Conservation (phyloP, 2,329 filamentous ascomycete species). For the Tolypocladium ophioglossoides region DNA sequence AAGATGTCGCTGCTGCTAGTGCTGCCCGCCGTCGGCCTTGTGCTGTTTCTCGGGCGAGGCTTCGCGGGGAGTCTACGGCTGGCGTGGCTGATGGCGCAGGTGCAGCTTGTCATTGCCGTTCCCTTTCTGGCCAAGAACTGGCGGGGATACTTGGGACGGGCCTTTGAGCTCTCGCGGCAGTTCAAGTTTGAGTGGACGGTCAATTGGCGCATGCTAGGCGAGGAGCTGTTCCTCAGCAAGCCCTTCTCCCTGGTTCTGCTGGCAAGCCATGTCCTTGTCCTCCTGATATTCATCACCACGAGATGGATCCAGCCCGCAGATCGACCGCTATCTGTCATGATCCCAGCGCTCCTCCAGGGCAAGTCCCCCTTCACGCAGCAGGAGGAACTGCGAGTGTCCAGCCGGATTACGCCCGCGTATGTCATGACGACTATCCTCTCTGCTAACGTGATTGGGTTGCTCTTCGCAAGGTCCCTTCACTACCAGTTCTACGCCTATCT, state of each 20-base stretch:
- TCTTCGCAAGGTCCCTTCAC: constrained; percentile 81
- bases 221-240: constrained; percentile 62
- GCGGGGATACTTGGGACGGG: constrained; percentile 63
- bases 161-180: constrained; percentile 82
- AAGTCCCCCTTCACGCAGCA: constrained; percentile 33
- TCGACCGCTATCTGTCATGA: constrained; percentile 44
- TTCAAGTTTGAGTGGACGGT: constrained; percentile 99
- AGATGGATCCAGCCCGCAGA: constrained; percentile 64
- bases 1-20: constrained; percentile 89
- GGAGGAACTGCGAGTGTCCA: constrained; percentile 47
- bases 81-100: constrained; percentile 59
- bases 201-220: constrained; percentile 93
- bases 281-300: constrained; percentile 53
- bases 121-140: constrained; percentile 62
- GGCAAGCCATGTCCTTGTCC: constrained; percentile 50
- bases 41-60: constrained; percentile 66
- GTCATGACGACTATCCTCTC: constrained; percentile 67
- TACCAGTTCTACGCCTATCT: constrained; percentile 95
- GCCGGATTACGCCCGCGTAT: constrained; percentile 57
- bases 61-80: constrained; percentile 54
- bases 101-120: constrained; percentile 58
- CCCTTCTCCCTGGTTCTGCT: constrained; percentile 60
- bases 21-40: constrained; percentile 67
- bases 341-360: constrained; percentile 29
- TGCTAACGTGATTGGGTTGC: constrained; percentile 66